Evolutionary conservation across 192 early-diverging fungal species (phyloP), one percentile per base, ranked within the genome.

Genomic region (Coemansia sp.): DNA sequence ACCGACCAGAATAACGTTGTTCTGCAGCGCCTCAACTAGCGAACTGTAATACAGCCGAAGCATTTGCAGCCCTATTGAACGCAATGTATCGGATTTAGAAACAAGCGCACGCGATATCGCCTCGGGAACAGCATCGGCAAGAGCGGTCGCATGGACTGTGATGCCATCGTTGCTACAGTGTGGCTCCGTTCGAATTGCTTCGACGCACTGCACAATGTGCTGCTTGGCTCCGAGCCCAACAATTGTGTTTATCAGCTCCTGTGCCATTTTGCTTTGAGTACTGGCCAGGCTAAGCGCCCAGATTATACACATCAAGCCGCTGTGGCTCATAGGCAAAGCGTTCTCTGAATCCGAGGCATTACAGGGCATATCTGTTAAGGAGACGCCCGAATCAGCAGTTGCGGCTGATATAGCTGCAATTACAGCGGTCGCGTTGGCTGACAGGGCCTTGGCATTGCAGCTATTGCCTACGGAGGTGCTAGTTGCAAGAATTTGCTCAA

Each of bases 211-310:
- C n/a, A 57, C 41, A 41, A 76, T 56, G 48, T 82, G 79, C 68
- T 76, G 71, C 54, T 49, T 48, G 8, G 74, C 79, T n/a, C 74
- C 71, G 8, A 67, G 43, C 43, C 62, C 8, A 21, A 77, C 67
- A 16, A 82, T 65, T 8, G 65, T 63, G 19, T 46, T 40, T 6
- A 82, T 67, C 58, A 82, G 48, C 8, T 55, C 55, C 16, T 52
- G 65, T 1, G 79, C 79, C 22, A 64, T 49, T 3, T 73, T 41
- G 40, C 68, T 77, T 12, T 62, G 55, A 5, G 68, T 46, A 15
- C 67, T 60, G 7, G 79, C 79, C 11, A 82, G 66, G n/a, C 79
- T 73, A 16, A 82, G 68, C 2, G 79, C 69, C 79, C 79, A 82
- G 19, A 82, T 70, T 5, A 74, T 52, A 16, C 60, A 55, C 54